Evolutionary conservation across 2,329 filamentous ascomycete species (phyloP).

Genomic region (Beauveria australis): DNA sequence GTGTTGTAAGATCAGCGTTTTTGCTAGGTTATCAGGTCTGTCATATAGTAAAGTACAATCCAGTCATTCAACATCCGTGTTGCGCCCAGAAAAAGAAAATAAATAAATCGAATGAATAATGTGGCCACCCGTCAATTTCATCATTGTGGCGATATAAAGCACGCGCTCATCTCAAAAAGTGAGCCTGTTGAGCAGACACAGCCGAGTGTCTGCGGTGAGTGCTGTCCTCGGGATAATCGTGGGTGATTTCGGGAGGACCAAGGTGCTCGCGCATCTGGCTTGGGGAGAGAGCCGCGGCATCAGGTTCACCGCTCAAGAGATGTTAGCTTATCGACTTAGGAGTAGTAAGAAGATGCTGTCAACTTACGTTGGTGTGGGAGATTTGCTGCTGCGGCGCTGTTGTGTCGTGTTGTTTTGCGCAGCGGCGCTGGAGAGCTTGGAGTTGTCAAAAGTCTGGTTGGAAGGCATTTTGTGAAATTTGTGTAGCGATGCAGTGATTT

Average conservation of each 20-base stretch:
- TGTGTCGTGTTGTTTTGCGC: neutral
- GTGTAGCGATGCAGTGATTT: neutral
- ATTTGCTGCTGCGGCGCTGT: neutral
- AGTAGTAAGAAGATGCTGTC: neutral
- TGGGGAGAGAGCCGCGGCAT: neutral
- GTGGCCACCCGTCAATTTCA: fast-evolving
- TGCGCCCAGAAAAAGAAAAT: neutral
- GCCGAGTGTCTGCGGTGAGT: conserved; percentile 9
- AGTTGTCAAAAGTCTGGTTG: neutral
- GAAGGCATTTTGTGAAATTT: neutral
- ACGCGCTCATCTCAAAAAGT: conserved; percentile 2
- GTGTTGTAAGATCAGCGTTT: neutral
- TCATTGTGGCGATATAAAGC: neutral
- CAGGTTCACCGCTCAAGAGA: neutral
- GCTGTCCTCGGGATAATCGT: conserved; percentile 12
- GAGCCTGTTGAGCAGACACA: conserved; percentile 4
- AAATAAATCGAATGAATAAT: neutral
- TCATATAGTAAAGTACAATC: neutral
- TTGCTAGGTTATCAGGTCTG: neutral
- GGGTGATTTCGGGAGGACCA: conserved; percentile 8
- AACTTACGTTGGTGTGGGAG: neutral
- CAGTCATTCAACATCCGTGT: neutral
- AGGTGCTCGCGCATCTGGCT: conserved; percentile 7
- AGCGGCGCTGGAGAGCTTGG: neutral
- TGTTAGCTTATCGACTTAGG: neutral